Evolutionary conservation across 148 eudicot species (phyloP).

Genomic region (Chenopodium berlandieri): DNA sequence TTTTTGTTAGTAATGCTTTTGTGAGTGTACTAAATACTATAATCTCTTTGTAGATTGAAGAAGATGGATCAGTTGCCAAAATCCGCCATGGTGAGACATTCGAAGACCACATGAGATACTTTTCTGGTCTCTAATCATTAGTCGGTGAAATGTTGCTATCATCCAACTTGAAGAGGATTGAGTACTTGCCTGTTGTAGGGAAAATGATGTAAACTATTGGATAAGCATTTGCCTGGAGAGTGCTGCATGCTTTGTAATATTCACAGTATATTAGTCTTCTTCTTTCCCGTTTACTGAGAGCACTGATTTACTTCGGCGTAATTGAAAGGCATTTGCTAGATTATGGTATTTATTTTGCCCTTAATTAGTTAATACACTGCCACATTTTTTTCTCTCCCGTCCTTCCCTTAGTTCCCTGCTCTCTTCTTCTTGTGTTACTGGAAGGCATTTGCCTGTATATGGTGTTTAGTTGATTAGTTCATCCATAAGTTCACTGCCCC

Average conservation of each 20-base stretch:
- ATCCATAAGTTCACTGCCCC: too few relatives aligned
- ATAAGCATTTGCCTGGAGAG: not conserved
- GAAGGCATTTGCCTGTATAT: too few relatives aligned
- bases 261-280: not conserved
- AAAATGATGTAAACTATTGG: not conserved
- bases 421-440: not conserved
- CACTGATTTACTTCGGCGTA: not conserved
- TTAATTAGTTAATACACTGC: not conserved
- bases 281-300: not conserved
- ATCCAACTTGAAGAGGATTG: not conserved
- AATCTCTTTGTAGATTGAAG: constrained; percentile 47
- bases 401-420: too few relatives aligned
- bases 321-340: constrained; percentile 3
- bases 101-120: constrained; percentile 72
- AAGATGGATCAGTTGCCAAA: constrained; percentile 72
- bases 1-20: not conserved
- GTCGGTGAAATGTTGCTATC: not conserved
- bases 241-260: not conserved
- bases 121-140: constrained; percentile 50
- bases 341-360: not conserved
- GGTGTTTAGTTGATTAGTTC: too few relatives aligned
- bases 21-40: not conserved
- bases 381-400: too few relatives aligned
- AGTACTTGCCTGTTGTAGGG: constrained; percentile 4
- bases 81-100: constrained; percentile 84